Evolutionary conservation across 169 alveolate genomes (phyloP), one percentile per base, ranked within the genome.

Genomic region (Eimeria praecox): DNA sequence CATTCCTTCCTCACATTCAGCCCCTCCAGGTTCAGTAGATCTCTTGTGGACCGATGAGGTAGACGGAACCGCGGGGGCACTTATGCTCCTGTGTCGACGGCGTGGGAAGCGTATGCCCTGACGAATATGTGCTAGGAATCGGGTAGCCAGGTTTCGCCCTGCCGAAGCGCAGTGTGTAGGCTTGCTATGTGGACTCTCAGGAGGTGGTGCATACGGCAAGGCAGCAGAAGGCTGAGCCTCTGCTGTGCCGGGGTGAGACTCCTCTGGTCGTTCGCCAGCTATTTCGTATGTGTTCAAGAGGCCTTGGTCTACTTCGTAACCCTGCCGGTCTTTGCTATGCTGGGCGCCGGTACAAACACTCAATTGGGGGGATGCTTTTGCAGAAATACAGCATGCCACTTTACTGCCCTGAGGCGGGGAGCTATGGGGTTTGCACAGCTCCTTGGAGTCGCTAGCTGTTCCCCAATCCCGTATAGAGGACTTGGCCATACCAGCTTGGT

Each of bases 91-190:
- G 66, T 44, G 62, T 27, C 89, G 89, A 49, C 3, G 66, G 66
- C 89, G 89, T 1, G 66, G 22, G 44, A 80, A 69, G 89, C 89
- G 89, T 30, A 80, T 49, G 44, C 89, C 69, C 4, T 80, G 69
- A 80, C 56, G 89, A 49, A 80, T 20, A 20, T 49, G 89, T 44
- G 49, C 22, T 27, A 80, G 44, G 44, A 80, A 44, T 20, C 89
- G 89, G 44, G 69, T 80, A 24, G 89, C 66, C 24, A 42, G 89
- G 66, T 44, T 80, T 24, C 46, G 44, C 49, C 66, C 44, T 24
- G 69, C 89, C 22, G 89, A 44, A 1, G 66, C 30, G 89, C 89
- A 44, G n/a, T 12, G 42, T 30, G 89, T 14, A 27, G 66, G n/a
- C 8, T n/a, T 80, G 42, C 12, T 80, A 44, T 30, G 27, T 8